These are phyloP conservation scores for Talaromyces trachyspermus DNA, from an alignment of 495 filamentous ascomycete genomes.

Conservation along the genomic window DNA sequence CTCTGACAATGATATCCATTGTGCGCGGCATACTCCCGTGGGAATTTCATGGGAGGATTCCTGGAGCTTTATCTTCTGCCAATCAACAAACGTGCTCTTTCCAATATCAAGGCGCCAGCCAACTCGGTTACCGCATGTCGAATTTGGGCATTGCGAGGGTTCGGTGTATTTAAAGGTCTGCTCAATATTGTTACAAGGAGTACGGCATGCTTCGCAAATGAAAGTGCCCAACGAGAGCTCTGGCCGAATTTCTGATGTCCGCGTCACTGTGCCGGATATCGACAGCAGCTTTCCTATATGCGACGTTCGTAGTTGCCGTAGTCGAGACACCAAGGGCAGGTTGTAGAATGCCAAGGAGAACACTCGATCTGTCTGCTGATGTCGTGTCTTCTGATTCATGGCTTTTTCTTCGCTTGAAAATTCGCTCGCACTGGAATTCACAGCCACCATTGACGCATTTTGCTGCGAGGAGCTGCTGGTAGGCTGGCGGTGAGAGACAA, in stretches of 20 bases:
- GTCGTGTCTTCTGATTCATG: slow-evolving; percentile 57
- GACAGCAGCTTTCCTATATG: slow-evolving; percentile 89
- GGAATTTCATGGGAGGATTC: slow-evolving; percentile 98
- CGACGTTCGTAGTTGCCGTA: slow-evolving; percentile 81
- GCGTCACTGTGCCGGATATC: slow-evolving; percentile 91
- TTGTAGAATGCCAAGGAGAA: slow-evolving; percentile 97
- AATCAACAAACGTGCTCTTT: slow-evolving; percentile 96
- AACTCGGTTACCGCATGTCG: slow-evolving; percentile 78
- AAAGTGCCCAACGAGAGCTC: slow-evolving; percentile 92
- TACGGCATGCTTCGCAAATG: slow-evolving; percentile 77
- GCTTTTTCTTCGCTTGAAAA: slow-evolving; percentile 26
- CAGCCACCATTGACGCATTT: slow-evolving; percentile 59
- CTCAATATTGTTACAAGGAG: slow-evolving; percentile 80
- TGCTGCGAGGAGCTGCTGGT: slow-evolving; percentile 54
- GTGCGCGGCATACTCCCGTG: slow-evolving; percentile 98
- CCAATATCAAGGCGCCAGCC: slow-evolving; percentile 94
- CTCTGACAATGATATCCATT: slow-evolving; percentile 95
- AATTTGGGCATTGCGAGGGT: slow-evolving; percentile 88
- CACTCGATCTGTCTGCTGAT: slow-evolving; percentile 93
- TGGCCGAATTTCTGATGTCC: slow-evolving; percentile 92
- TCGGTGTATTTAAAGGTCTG: slow-evolving; percentile 98
- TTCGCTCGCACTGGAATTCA: slow-evolving; percentile 59
- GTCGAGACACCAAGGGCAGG: slow-evolving; percentile 82
- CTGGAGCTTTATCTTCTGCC: slow-evolving; percentile 96
- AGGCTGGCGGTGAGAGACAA: slow-evolving; percentile 77